Evolutionary conservation across 2,329 filamentous ascomycete genomes (phyloP), one percentile per base, ranked within the genome.

Genomic region (Myriangium duriaei): DNA sequence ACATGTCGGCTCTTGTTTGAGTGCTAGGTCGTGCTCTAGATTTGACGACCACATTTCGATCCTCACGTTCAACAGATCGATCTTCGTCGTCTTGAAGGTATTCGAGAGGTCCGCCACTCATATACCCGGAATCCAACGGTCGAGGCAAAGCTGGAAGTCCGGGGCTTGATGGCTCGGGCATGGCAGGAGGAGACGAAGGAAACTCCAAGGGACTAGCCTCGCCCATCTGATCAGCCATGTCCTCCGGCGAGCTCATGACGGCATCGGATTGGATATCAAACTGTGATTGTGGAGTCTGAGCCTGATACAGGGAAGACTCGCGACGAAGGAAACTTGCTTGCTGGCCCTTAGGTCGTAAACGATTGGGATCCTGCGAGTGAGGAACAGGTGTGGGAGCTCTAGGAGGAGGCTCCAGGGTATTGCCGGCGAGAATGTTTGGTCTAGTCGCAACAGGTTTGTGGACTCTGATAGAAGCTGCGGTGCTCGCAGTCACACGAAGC

Each of bases 401-500:
- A 24, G 81, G 81, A n/a, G 77, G 60, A 47, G 83, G 78, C 47
- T 86, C 79, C 4, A 81, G 59, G 48, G 82, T 74, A 33, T 57
- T 68, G 21, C 63, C 53, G 3, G 57, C 54, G 12, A 68, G 67
- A 16, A 59, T 61, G 3, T 62, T 66, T 15, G 69, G 62, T 19
- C 61, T 61, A 32, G 62, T 57, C 13, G 71, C 67, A 40, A 83
- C 70, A 3, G 88, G 88, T 31, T 86, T 74, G 56, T 94, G 81
- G 33, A 79, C 79, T 30, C 88, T 81, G 42, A 96, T 69, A 4
- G 87, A 94, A 30, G 85, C 84, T 31, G 87, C 81, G 11, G 83
- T 93, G 55, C 85, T 93, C 32, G 88, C 88, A 43, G 83, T 79
- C n/a, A 94, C 85, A 34, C 87, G 74, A 16, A 96, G 66, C 34